phyloP scores from a whole-genome alignment of 345 rosid genomes.

The Rubroshorea leprosula region DNA sequence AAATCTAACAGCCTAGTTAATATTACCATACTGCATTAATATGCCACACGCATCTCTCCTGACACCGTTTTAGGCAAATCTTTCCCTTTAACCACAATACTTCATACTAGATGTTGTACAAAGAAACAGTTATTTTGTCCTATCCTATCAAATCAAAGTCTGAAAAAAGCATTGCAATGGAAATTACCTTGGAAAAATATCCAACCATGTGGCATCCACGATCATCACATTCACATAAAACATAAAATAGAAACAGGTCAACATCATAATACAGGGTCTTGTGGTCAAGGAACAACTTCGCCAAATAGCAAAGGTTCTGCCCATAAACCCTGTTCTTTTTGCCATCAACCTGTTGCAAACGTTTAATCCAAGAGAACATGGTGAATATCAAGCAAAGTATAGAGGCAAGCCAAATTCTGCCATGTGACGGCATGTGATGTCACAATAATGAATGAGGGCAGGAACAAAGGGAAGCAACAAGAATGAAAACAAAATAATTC shows the following conservation, averaged over 20 bases:
- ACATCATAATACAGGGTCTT: conserved; percentile 99
- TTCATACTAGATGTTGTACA: background rate
- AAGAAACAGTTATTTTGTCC: no score
- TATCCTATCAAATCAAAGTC: background rate
- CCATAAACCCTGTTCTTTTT: conserved; percentile 98
- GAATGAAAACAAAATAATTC: background rate
- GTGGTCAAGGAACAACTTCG: conserved; percentile 96
- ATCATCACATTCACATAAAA: conserved; percentile 96
- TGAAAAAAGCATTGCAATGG: conserved; percentile 3
- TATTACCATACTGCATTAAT: no score
- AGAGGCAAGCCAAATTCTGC: background rate
- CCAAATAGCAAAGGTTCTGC: conserved; percentile 97
- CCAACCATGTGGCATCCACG: conserved; percentile 99
- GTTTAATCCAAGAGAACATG: background rate
- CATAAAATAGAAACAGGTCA: conserved; percentile 84
- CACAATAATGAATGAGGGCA: background rate
- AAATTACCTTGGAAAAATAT: conserved; percentile 87
- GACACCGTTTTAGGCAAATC: no score
- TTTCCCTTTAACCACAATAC: no score
- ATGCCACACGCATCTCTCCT: no score
- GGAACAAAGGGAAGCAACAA: background rate
- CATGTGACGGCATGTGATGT: background rate
- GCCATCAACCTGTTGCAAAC: conserved; percentile 62
- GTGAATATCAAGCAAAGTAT: conserved; percentile 3
- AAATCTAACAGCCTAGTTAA: background rate